Percentiles rank a stretch among this genome's conserved stretches.
These are phyloP conservation scores for Pseudodiploospora longispora DNA, from an alignment of 2,329 filamentous ascomycete genomes.

Conservation along the genomic window DNA sequence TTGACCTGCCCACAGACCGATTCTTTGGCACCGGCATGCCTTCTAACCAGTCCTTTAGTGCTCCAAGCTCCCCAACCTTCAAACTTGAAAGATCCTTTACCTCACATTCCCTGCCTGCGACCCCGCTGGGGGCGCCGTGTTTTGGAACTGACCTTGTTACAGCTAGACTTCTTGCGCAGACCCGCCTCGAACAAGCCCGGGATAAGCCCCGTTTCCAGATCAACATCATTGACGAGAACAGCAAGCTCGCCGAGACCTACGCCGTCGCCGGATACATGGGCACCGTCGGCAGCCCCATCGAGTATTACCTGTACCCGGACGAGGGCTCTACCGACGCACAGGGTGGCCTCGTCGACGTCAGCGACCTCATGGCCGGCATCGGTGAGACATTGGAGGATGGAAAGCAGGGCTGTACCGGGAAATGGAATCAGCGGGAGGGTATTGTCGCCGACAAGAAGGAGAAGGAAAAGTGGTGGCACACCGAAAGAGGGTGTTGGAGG, in stretches of 20 bases:
- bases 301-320: slow-evolving; percentile 54
- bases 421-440: slow-evolving; percentile 36
- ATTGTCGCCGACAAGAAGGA: slow-evolving; percentile 36
- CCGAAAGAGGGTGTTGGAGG: slow-evolving; percentile 38
- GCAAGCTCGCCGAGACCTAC: slow-evolving; percentile 42
- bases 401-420: slow-evolving; percentile 36
- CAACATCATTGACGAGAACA: slow-evolving; percentile 47
- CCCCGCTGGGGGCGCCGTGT: slow-evolving; percentile 1
- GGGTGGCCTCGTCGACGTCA: slow-evolving; percentile 45
- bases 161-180: slow-evolving; percentile 57
- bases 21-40: slow-evolving; percentile 22
- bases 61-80: slow-evolving; percentile 17
- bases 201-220: slow-evolving; percentile 48
- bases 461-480: slow-evolving; percentile 43
- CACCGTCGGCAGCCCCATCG: slow-evolving; percentile 46
- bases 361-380: slow-evolving; percentile 39
- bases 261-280: slow-evolving; percentile 56
- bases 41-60: slow-evolving; percentile 12
- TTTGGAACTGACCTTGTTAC: slow-evolving; percentile 38
- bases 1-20: slow-evolving; percentile 43
- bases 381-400: slow-evolving; percentile 35
- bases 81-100: slow-evolving; percentile 28
- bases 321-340: slow-evolving; percentile 46
- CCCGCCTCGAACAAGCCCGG: slow-evolving; percentile 52
- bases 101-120: slow-evolving; percentile 11